These are phyloP conservation scores for Trichoderma koningiopsis DNA, from an alignment of 2,329 filamentous ascomycete species.

Conservation along the genomic window DNA sequence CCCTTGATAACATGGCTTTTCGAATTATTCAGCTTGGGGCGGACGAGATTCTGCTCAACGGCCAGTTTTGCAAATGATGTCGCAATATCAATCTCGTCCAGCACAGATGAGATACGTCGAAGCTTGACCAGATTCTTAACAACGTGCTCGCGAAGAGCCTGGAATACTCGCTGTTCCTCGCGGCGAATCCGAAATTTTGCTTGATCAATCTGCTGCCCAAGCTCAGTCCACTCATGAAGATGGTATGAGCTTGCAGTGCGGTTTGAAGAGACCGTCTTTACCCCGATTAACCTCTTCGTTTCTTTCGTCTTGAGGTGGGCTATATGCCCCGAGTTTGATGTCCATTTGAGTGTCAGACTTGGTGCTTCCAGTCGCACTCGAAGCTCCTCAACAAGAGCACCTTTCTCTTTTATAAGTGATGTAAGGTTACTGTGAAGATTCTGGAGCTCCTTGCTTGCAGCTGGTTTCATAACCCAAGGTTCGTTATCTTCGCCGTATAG, in stretches of 20 bases:
- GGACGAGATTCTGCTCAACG: slow-evolving; percentile 68
- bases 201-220: slow-evolving; percentile 80
- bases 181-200: slow-evolving; percentile 73
- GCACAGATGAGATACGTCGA: slow-evolving; percentile 83
- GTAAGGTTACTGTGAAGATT: slow-evolving; percentile 70
- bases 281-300: slow-evolving; percentile 42
- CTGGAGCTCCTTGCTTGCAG: slow-evolving; percentile 66
- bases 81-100: slow-evolving; percentile 91
- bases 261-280: slow-evolving; percentile 67
- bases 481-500: slow-evolving; percentile 62
- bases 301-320: slow-evolving; percentile 88
- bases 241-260: slow-evolving; percentile 86
- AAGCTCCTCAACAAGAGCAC: slow-evolving; percentile 60
- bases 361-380: slow-evolving; percentile 62
- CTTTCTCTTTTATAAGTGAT: slow-evolving; percentile 61
- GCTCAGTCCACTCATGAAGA: slow-evolving; percentile 76
- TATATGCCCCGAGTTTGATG: slow-evolving; percentile 82
- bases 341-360: slow-evolving; percentile 80
- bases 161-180: slow-evolving; percentile 83
- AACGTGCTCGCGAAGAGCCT: slow-evolving; percentile 71
- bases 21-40: slow-evolving; percentile 70
- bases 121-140: slow-evolving; percentile 82
- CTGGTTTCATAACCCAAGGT: slow-evolving; percentile 66
- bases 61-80: slow-evolving; percentile 84
- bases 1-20: slow-evolving; percentile 75